Evolutionary conservation across 305 asterid species (phyloP).

Genomic region (Euphrasia arctica): DNA sequence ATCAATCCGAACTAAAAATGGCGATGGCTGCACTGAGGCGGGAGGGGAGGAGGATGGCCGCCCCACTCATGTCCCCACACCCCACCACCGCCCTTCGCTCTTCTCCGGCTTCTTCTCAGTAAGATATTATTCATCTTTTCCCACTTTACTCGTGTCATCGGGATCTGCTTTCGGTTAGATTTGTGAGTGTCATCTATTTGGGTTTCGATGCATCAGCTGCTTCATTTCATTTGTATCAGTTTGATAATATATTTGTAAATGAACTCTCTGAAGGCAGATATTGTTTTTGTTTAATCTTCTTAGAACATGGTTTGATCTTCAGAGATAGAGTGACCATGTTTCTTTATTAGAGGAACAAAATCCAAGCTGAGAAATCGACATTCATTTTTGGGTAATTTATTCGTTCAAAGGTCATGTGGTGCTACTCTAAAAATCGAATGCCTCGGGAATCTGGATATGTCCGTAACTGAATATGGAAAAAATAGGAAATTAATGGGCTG

Average conservation of each 20-base stretch:
- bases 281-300: neutral
- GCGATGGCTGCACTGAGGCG: conserved; percentile 90
- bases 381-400: neutral
- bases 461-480: neutral
- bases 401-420: neutral
- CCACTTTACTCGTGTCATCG: neutral
- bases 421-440: neutral
- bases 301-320: neutral
- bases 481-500: neutral
- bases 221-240: too few species aligned
- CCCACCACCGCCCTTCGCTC: conserved; percentile 54
- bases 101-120: conserved; percentile 52
- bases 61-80: conserved; percentile 50
- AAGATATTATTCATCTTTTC: conserved; percentile 28
- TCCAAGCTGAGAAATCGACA: neutral
- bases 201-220: neutral
- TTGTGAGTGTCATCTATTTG: neutral
- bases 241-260: too few species aligned
- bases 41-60: conserved; percentile 47
- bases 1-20: conserved; percentile 40
- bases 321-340: neutral
- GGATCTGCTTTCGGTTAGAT: conserved; percentile 1
- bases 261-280: neutral
- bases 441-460: neutral
- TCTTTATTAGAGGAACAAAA: neutral